phyloP scores from a whole-genome alignment of 352 stramenopile species.

The Thalassiosira mediterranea region DNA sequence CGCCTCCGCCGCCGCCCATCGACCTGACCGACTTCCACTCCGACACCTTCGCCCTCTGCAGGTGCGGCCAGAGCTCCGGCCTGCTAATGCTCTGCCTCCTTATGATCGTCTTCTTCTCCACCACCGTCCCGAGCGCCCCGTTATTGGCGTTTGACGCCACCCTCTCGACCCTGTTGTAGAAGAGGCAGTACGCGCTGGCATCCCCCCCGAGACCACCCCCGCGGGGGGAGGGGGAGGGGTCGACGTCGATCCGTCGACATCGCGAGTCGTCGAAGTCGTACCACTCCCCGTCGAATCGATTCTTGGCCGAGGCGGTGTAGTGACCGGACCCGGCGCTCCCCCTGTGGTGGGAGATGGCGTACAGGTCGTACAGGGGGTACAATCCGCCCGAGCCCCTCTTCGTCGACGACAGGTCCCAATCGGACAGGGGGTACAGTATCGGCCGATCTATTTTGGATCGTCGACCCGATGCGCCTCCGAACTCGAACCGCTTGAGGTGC shows the following conservation, averaged over 20 bases:
- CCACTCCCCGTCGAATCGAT: slow-evolving; percentile 91
- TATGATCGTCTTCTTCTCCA: slow-evolving; percentile 60
- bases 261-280: slow-evolving; percentile 99
- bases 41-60: slow-evolving; percentile 51
- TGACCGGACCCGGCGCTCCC: slow-evolving; percentile 94
- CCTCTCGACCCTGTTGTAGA: slow-evolving; percentile 77
- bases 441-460: too few relatives aligned
- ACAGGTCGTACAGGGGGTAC: slow-evolving; percentile 97
- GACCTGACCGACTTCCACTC: slow-evolving; percentile 39
- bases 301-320: slow-evolving; percentile 88
- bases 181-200: slow-evolving; percentile 72
- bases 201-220: slow-evolving; percentile 32
- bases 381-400: slow-evolving; percentile 1
- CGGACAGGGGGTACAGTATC: slow-evolving; percentile 71
- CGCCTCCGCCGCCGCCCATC: too few relatives aligned
- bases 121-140: slow-evolving; percentile 19
- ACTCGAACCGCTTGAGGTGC: slow-evolving; percentile 99
- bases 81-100: slow-evolving; percentile 70
- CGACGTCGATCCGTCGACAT: too few relatives aligned
- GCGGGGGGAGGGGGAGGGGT: too few relatives aligned
- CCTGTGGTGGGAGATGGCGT: slow-evolving; percentile 97
- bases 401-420: background rate
- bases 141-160: slow-evolving; percentile 29
- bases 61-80: slow-evolving; percentile 81
- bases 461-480: too few relatives aligned